Base-by-base conservation (phyloP, 202 grass and related monocot species). In the Bolboschoenoplectus hybrid region DNA sequence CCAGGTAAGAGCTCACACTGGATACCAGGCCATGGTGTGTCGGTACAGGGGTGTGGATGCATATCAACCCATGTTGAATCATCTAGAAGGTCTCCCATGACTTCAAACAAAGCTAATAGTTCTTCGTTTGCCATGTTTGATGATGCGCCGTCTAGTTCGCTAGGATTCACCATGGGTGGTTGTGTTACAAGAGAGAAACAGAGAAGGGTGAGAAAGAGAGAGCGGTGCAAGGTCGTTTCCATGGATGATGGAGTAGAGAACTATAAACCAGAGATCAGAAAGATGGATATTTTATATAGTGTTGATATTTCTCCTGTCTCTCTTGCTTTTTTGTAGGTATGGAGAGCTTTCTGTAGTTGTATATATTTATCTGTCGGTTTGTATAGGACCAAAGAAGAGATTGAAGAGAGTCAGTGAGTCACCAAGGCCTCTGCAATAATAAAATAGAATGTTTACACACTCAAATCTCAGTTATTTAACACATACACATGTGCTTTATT, bases 11-110 rank as follows among this genome's bases (percentile, higher is more conserved):
- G 3, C 87, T 97, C 94, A 73, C 92, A 97, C 74, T 89, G 88
- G 16, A 97, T 85, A 7, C 94, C 91, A 9, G 73, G 94, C 92
- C 92, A 94, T 41, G 94, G 94, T 81, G 90, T 92, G 81, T 94
- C 94, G 0, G 89, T 92, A 89, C 92, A 97, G 11, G 94, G 94
- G 26, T 87, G 92, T n/a, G 89, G 92, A 65, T 97, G 94, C 77
- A 91, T 84, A 73, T 91, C 81, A 64, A 85, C 57, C 92, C 94
- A 97, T 60, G 87, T 71, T 51, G 85, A 80, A 80, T 97, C 92
- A 19, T 87, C 84, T 5, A 97, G 79, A 70, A 97, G 92, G 63
- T 86, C 88, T 3, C 70, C 83, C 89, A 94, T 75, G 34, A 94
- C 84, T 1, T 90, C 85, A 60, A 89, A 92, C 19, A 97, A 56